A percentile compares a stretch with the other conserved stretches of the same genome.
These are phyloP conservation scores for Trypanosoma theileri DNA, from an alignment of 208 protist genomes.

Conservation along the genomic window DNA sequence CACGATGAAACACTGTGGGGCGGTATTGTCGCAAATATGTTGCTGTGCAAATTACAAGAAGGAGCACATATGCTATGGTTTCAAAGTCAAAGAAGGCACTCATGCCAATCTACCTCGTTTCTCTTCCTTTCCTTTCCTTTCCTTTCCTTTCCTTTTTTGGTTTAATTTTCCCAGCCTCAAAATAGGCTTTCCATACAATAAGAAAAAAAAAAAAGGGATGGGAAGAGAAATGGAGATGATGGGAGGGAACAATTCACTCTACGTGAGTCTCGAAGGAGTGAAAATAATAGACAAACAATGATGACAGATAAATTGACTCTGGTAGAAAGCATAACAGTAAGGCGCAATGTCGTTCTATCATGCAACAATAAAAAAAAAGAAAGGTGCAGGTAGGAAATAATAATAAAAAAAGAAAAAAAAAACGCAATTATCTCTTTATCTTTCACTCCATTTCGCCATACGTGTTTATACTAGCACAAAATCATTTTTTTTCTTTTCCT, in stretches of 20 bases:
- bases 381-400: not conserved
- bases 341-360: no score
- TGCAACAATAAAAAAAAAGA: conserved; percentile 4
- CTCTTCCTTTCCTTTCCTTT: not conserved
- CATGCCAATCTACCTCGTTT: conserved; percentile 37
- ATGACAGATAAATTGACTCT: not conserved
- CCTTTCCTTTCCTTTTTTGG: not conserved
- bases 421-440: not conserved
- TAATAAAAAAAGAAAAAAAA: conserved; percentile 6
- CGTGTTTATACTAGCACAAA: no score
- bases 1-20: conserved; percentile 84
- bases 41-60: conserved; percentile 86
- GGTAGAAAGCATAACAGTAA: no score
- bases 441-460: no score
- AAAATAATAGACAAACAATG: conserved; percentile 5
- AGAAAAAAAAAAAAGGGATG: conserved; percentile 17
- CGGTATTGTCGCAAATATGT: conserved; percentile 90
- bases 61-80: conserved; percentile 78
- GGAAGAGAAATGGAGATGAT: no score
- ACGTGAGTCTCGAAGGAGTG: not conserved
- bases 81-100: conserved; percentile 90
- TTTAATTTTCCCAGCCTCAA: not conserved
- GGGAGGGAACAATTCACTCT: no score
- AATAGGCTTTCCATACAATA: conserved; percentile 9
- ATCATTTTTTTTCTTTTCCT: no score